Conservation (phyloP, 371 early-diverging fungal genomes). For the Amoeboaphelidium occidentale region DNA sequence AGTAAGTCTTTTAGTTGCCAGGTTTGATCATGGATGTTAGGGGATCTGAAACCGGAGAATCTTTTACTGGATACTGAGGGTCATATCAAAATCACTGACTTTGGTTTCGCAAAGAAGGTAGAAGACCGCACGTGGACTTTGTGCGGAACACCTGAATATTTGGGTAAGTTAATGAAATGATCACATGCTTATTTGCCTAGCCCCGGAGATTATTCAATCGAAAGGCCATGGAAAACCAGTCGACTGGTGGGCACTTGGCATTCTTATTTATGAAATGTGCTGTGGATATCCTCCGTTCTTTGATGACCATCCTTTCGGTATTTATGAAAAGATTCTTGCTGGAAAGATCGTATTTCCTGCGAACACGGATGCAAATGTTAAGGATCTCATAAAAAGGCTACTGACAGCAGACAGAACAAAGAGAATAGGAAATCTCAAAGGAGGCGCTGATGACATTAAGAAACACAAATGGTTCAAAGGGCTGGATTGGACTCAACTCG, state of each 20-base stretch:
- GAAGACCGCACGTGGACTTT: conserved; percentile 88
- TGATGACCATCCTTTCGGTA: conserved; percentile 76
- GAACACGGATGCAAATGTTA: conserved; percentile 64
- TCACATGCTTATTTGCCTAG: conserved; percentile 16
- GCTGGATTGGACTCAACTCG: conserved; percentile 64
- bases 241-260: conserved; percentile 91
- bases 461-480: conserved; percentile 82
- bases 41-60: conserved; percentile 57
- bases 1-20: too few species aligned
- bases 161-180: conserved; percentile 19
- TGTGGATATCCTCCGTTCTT: conserved; percentile 87
- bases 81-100: conserved; percentile 95
- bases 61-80: conserved; percentile 69
- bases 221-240: conserved; percentile 86
- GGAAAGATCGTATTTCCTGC: conserved; percentile 66
- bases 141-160: conserved; percentile 96
- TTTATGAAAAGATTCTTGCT: conserved; percentile 83
- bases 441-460: conserved; percentile 73
- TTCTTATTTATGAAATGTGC: conserved; percentile 78
- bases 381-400: conserved; percentile 65
- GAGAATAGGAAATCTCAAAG: conserved; percentile 72
- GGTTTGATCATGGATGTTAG: too few species aligned
- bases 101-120: conserved; percentile 94
- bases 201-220: conserved; percentile 89
- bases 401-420: conserved; percentile 65